Evolutionary conservation across 1,284 basidiomycete genomes (phyloP).

Genomic region (Coniophora puteana): DNA sequence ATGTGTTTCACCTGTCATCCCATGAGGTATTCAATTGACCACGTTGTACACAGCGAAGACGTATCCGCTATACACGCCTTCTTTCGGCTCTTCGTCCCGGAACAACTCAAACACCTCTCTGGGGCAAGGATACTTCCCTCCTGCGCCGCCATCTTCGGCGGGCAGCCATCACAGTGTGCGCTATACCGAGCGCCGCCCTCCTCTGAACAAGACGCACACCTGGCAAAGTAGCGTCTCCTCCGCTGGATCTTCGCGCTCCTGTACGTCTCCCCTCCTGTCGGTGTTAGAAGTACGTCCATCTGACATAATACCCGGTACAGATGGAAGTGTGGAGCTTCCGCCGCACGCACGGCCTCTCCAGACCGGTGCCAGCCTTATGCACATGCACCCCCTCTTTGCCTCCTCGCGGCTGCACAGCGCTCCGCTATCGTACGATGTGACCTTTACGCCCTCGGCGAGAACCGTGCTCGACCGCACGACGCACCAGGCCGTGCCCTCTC

Average conservation of each 20-base stretch:
- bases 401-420: constrained; percentile 49
- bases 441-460: constrained; percentile 51
- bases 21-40: not conserved
- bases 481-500: constrained; percentile 49
- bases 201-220: constrained; percentile 36
- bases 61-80: constrained; percentile 24
- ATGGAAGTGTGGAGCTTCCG: constrained; percentile 22
- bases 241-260: constrained; percentile 23
- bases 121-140: too few relatives aligned
- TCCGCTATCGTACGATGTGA: constrained; percentile 59
- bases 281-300: constrained; percentile 11
- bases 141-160: constrained; percentile 23
- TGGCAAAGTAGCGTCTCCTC: constrained; percentile 40
- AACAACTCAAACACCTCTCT: constrained; percentile 44
- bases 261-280: constrained; percentile 17
- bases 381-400: constrained; percentile 63
- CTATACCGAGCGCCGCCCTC: constrained; percentile 32
- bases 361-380: too few relatives aligned
- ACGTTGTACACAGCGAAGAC: constrained; percentile 23
- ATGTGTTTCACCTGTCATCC: constrained; percentile 9
- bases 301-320: constrained; percentile 14
- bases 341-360: constrained; percentile 30
- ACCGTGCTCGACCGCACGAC: constrained; percentile 56
- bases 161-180: constrained; percentile 24
- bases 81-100: constrained; percentile 37